Conservation (phyloP, 2,329 filamentous ascomycete species). For the Apiospora sp. region DNA sequence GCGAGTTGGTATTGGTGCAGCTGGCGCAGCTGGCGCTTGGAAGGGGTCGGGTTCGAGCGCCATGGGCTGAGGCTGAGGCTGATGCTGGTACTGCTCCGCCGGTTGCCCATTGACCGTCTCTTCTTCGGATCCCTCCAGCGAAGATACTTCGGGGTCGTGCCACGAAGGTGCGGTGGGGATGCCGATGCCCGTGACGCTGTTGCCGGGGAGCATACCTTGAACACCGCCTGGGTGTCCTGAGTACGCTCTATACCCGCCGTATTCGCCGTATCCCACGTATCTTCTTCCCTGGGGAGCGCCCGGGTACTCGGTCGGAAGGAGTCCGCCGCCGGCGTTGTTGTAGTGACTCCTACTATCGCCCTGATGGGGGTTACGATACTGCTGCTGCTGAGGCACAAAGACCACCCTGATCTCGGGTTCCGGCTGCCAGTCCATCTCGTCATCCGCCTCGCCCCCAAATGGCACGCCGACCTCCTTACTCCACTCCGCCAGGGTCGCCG, state of each 20-base stretch:
- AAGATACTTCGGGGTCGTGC: neutral
- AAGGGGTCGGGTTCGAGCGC: neutral
- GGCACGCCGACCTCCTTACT: constrained; percentile 38
- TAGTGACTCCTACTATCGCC: neutral
- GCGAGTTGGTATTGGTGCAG: no score
- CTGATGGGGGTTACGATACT: neutral
- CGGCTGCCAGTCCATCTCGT: constrained; percentile 46
- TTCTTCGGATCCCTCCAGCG: neutral
- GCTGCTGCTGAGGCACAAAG: constrained; percentile 26
- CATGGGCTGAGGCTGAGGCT: neutral
- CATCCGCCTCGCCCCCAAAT: constrained; percentile 29
- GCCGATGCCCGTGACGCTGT: no score
- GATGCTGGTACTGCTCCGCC: neutral
- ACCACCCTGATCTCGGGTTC: constrained; percentile 41
- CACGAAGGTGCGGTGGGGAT: neutral
- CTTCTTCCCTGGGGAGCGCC: neutral
- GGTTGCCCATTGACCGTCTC: neutral
- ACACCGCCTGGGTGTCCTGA: no score
- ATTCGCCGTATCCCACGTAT: neutral
- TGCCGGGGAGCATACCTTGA: no score
- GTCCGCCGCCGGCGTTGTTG: neutral
- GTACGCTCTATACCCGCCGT: neutral
- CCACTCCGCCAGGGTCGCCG: constrained; percentile 34
- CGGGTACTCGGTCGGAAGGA: neutral
- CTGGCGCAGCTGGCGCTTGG: neutral